phyloP scores from a whole-genome alignment of 2,329 filamentous ascomycete species.

The Penicillium occitanis region DNA sequence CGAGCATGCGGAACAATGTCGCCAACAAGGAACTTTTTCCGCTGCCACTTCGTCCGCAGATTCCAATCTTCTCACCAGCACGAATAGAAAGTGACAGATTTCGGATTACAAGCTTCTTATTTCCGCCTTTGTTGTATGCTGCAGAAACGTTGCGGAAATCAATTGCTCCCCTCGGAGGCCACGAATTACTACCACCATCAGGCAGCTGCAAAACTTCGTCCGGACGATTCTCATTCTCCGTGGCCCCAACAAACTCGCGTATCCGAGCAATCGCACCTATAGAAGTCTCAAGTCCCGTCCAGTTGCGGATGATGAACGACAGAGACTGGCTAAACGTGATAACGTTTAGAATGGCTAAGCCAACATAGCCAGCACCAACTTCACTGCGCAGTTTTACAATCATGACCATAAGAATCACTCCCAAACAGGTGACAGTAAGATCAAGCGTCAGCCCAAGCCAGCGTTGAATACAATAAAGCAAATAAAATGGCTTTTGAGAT shows the following conservation, averaged over 20 bases:
- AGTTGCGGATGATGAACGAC: slow-evolving; percentile 51
- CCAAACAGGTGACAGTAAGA: slow-evolving; percentile 51
- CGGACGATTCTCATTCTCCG: slow-evolving; percentile 24
- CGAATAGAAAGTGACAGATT: slow-evolving; percentile 49
- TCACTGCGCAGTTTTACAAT: slow-evolving; percentile 47
- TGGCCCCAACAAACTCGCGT: slow-evolving; percentile 51
- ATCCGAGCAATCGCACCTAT: slow-evolving; percentile 58
- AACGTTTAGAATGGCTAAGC: slow-evolving; percentile 55
- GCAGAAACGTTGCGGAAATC: slow-evolving; percentile 47
- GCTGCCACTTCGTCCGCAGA: slow-evolving; percentile 42
- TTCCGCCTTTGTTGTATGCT: slow-evolving; percentile 34
- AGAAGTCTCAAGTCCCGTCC: slow-evolving; percentile 59
- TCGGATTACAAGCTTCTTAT: slow-evolving; percentile 41
- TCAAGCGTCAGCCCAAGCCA: slow-evolving; percentile 57
- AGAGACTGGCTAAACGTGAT: slow-evolving; percentile 55
- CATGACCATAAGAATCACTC: slow-evolving; percentile 51
- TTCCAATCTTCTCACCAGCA: slow-evolving; percentile 42
- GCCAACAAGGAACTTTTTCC: slow-evolving; percentile 46
- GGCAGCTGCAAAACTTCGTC: slow-evolving; percentile 1
- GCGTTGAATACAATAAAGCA: slow-evolving; percentile 57
- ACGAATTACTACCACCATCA: slow-evolving; percentile 39
- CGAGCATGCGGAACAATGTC: slow-evolving; percentile 46
- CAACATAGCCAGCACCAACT: slow-evolving; percentile 51
- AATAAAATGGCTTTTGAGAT: slow-evolving; percentile 59
- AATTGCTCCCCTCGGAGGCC: slow-evolving; percentile 46